Conservation (phyloP, 2,329 filamentous ascomycete genomes). For the Amauroascus niger region DNA sequence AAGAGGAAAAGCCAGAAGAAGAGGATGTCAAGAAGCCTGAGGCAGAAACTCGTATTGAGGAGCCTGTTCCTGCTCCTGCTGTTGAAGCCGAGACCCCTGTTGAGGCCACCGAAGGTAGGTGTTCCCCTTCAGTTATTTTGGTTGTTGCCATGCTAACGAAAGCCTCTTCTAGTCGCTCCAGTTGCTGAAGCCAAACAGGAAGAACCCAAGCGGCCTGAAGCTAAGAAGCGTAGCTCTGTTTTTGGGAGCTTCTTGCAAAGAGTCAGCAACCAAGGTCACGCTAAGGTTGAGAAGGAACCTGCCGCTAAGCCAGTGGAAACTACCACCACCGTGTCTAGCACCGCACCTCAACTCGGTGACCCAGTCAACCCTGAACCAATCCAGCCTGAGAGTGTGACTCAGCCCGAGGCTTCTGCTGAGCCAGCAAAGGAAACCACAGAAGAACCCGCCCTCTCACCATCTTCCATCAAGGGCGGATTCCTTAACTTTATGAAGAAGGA, state of each 20-base stretch:
- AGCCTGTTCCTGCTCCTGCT: slow-evolving; percentile 24
- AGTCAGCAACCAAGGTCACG: slow-evolving; percentile 34
- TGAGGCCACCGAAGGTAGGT: slow-evolving; percentile 31
- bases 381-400: slow-evolving; percentile 36
- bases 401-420: slow-evolving; percentile 28
- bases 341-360: slow-evolving; percentile 42
- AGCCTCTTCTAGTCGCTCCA: slow-evolving; percentile 31
- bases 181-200: slow-evolving; percentile 45
- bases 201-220: slow-evolving; percentile 40
- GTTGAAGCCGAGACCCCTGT: slow-evolving; percentile 29
- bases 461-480: slow-evolving; percentile 28
- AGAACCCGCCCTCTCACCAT: slow-evolving; percentile 26
- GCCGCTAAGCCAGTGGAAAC: slow-evolving; percentile 41
- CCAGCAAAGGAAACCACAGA: slow-evolving; percentile 22
- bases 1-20: slow-evolving; percentile 35
- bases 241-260: slow-evolving; percentile 74
- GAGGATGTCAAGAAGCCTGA: slow-evolving; percentile 27
- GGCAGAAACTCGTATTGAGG: slow-evolving; percentile 37
- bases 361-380: slow-evolving; percentile 36
- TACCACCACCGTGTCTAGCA: slow-evolving; percentile 38
- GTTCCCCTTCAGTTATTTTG: neutral
- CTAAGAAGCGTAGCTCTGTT: slow-evolving; percentile 67
- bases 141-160: neutral
- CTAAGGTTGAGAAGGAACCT: slow-evolving; percentile 41
- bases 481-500: slow-evolving; percentile 29